phyloP scores from a whole-genome alignment of 176 grass and related monocot genomes.

The Melocanna baccifera region DNA sequence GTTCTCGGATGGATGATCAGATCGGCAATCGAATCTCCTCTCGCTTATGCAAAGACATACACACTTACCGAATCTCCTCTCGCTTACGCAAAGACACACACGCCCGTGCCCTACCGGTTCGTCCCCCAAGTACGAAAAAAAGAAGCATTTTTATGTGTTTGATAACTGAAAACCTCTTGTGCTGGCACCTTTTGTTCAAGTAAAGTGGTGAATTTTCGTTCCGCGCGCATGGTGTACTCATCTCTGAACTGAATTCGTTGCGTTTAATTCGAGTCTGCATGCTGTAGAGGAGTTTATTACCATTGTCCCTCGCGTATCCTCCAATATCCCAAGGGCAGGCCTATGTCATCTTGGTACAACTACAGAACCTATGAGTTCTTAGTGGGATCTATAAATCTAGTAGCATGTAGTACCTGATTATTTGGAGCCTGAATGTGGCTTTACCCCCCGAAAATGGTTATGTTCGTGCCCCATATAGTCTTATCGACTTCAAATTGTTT shows the following conservation, averaged over 20 bases:
- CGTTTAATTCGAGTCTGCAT: background rate
- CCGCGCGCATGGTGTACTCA: background rate
- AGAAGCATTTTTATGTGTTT: slow-evolving; percentile 4
- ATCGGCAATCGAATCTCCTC: background rate
- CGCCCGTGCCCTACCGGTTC: background rate
- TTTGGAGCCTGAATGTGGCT: background rate
- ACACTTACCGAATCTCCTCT: background rate
- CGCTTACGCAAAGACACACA: background rate
- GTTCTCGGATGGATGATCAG: background rate
- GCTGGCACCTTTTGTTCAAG: background rate
- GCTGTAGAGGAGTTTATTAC: background rate
- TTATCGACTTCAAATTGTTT: background rate
- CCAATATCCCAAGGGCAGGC: background rate
- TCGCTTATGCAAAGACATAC: background rate
- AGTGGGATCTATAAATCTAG: background rate
- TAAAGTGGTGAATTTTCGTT: background rate
- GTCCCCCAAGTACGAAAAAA: background rate
- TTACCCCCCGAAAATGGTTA: background rate
- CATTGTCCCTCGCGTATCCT: background rate
- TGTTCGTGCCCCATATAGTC: background rate
- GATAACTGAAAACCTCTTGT: background rate
- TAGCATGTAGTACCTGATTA: background rate
- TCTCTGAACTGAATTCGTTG: background rate
- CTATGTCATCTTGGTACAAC: background rate
- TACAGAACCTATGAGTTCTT: background rate